Conservation (phyloP, 2,329 filamentous ascomycete species). For the Ceratocystiopsis minuta region DNA sequence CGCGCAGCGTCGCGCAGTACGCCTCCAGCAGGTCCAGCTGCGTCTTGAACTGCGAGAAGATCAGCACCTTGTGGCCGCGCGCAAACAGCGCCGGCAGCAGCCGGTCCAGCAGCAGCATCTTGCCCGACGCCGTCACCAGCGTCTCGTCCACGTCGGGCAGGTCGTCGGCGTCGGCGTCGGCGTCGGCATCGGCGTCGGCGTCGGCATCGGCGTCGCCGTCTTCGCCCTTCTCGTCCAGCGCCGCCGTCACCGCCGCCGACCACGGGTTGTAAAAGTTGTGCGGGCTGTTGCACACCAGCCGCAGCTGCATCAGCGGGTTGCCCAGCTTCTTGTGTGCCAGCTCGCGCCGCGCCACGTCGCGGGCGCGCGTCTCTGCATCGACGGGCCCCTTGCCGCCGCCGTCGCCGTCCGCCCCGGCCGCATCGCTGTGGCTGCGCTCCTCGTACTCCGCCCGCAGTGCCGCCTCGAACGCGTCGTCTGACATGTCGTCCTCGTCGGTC, state of each 20-base stretch:
- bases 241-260: slow-evolving; percentile 20
- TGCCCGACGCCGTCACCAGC: slow-evolving; percentile 74
- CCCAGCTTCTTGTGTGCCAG: slow-evolving; percentile 83
- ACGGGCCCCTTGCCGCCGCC: slow-evolving; percentile 16
- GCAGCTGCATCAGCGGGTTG: slow-evolving; percentile 81
- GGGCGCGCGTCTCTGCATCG: slow-evolving; percentile 45
- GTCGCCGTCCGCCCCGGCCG: slow-evolving; percentile 19
- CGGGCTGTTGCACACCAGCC: slow-evolving; percentile 80
- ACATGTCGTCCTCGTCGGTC: slow-evolving; percentile 45
- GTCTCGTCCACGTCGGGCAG: slow-evolving; percentile 54
- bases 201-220: slow-evolving; percentile 74
- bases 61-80: slow-evolving; percentile 71
- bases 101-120: slow-evolving; percentile 86
- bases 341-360: slow-evolving; percentile 51
- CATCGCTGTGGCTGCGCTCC: too few relatives aligned
- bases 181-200: slow-evolving; percentile 86
- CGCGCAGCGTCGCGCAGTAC: slow-evolving; percentile 61
- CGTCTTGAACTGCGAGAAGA: slow-evolving; percentile 93
- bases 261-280: slow-evolving; percentile 97
- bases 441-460: slow-evolving; percentile 49
- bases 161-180: slow-evolving; percentile 50
- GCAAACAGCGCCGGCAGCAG: slow-evolving; percentile 59
- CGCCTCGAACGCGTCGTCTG: slow-evolving; percentile 69
- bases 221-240: slow-evolving; percentile 40
- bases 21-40: slow-evolving; percentile 82